Conservation (phyloP, 768 basidiomycete genomes). For the Leccinum boreale region DNA sequence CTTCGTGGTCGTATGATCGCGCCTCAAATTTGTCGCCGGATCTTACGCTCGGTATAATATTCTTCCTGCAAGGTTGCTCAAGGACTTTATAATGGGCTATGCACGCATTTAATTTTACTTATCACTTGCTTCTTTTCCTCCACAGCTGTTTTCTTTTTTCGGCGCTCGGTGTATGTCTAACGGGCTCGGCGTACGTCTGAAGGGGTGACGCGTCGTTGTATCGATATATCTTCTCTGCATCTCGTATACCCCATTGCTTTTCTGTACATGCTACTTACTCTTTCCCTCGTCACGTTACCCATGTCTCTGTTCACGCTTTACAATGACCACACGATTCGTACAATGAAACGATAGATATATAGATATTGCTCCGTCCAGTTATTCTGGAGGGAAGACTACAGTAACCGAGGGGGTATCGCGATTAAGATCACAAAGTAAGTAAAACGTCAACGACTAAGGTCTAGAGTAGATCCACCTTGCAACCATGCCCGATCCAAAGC, state of each 20-base stretch:
- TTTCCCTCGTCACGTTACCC: not conserved
- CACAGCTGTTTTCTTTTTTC: not conserved
- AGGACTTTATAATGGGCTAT: constrained; percentile 30
- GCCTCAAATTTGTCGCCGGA: not conserved
- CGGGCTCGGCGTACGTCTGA: constrained; percentile 2
- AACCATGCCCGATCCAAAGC: constrained; percentile 45
- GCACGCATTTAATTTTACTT: constrained; percentile 32
- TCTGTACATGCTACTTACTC: not conserved
- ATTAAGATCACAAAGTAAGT: constrained; percentile 1
- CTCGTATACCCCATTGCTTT: constrained; percentile 17
- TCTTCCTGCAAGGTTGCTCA: constrained; percentile 5
- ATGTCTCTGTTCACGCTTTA: not conserved
- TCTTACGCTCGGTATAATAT: constrained; percentile 4
- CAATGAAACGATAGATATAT: constrained; percentile 21
- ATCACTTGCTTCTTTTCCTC: constrained; percentile 6
- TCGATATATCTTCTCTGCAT: constrained; percentile 15
- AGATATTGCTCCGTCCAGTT: constrained; percentile 6
- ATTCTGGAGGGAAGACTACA: not conserved
- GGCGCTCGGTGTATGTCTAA: constrained; percentile 3
- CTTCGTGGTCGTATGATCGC: constrained; percentile 28
- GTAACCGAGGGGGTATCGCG: constrained; percentile 2
- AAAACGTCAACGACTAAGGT: constrained; percentile 35
- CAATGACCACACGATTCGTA: not conserved
- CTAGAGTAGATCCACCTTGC: constrained; percentile 36
- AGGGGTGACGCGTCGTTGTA: constrained; percentile 20